These are phyloP conservation scores for Cercospora sp. DNA, from an alignment of 2,329 filamentous ascomycete genomes.

Conservation along the genomic window DNA sequence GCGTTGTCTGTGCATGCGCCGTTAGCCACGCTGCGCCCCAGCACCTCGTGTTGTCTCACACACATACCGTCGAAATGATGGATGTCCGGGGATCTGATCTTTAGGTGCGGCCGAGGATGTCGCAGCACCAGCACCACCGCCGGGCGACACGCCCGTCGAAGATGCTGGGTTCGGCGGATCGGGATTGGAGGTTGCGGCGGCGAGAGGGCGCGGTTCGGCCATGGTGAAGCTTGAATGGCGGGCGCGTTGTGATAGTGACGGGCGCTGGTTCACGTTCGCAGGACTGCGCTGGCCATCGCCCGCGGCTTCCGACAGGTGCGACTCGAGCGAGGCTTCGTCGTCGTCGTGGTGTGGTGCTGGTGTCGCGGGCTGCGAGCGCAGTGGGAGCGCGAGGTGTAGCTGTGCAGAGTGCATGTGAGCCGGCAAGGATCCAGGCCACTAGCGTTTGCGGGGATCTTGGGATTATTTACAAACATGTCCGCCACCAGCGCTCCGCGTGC, in stretches of 20 bases:
- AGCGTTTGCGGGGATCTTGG: neutral
- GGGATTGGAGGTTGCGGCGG: slow-evolving; percentile 9
- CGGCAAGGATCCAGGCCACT: neutral
- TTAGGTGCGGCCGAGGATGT: slow-evolving; percentile 27
- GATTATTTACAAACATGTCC: neutral
- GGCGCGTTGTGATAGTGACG: neutral
- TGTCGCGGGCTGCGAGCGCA: neutral
- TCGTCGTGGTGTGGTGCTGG: neutral
- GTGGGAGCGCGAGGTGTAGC: neutral
- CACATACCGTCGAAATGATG: slow-evolving; percentile 38
- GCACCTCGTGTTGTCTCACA: neutral
- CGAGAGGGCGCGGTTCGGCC: slow-evolving; percentile 8
- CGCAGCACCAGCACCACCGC: neutral
- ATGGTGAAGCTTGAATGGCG: slow-evolving; percentile 4
- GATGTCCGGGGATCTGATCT: slow-evolving; percentile 35
- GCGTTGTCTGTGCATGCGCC: slow-evolving; percentile 65
- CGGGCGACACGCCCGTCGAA: slow-evolving; percentile 7
- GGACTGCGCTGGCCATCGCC: neutral
- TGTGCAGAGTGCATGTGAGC: neutral
- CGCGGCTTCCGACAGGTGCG: neutral
- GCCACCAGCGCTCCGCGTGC: neutral
- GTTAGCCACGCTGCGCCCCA: slow-evolving; percentile 21
- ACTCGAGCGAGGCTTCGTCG: neutral
- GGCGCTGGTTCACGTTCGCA: neutral
- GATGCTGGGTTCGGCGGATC: slow-evolving; percentile 9